A percentile compares a stretch with the other conserved stretches of the same genome.
Evolutionary conservation across 805 yeast genomes (phyloP).

Genomic region (Kodamaea sagamina): DNA sequence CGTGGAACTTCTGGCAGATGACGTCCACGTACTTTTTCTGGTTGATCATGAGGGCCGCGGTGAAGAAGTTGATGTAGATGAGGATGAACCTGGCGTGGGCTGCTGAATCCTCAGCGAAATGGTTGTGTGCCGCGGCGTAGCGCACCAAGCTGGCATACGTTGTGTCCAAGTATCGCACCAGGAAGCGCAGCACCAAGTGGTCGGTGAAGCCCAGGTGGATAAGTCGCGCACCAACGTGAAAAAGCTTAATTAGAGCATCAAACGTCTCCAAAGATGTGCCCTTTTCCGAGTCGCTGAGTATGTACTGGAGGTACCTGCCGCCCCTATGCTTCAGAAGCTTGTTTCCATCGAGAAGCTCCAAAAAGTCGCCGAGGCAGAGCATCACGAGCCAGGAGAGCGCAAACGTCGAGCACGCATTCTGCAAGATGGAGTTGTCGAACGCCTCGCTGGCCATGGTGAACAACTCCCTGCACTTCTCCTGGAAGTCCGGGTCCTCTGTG

Average conservation of each 20-base stretch:
- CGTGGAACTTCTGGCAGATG: constrained; percentile 25
- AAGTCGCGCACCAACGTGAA: constrained; percentile 37
- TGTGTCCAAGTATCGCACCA: constrained; percentile 32
- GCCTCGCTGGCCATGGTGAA: constrained; percentile 34
- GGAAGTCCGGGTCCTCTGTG: constrained; percentile 23
- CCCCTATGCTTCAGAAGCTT: constrained; percentile 28
- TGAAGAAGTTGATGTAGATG: constrained; percentile 30
- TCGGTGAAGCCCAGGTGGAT: constrained; percentile 17
- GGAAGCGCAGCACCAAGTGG: constrained; percentile 34
- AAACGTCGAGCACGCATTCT: constrained; percentile 20
- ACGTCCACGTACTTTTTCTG: constrained; percentile 32
- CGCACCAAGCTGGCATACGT: constrained; percentile 27
- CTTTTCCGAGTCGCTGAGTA: constrained; percentile 31
- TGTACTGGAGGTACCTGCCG: constrained; percentile 29
- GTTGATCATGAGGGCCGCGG: constrained; percentile 38
- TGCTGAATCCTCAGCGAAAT: constrained; percentile 17
- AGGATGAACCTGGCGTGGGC: constrained; percentile 21
- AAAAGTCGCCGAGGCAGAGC: constrained; percentile 37
- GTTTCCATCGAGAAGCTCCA: constrained; percentile 8
- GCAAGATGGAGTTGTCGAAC: constrained; percentile 29
- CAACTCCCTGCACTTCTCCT: constrained; percentile 26
- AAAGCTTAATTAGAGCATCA: constrained; percentile 37
- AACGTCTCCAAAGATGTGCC: constrained; percentile 33
- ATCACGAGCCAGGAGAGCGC: constrained; percentile 36
- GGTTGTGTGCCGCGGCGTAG: constrained; percentile 13